These are phyloP conservation scores for Nicotiana knightiana DNA, from an alignment of 257 asterid genomes.

Conservation along the genomic window DNA sequence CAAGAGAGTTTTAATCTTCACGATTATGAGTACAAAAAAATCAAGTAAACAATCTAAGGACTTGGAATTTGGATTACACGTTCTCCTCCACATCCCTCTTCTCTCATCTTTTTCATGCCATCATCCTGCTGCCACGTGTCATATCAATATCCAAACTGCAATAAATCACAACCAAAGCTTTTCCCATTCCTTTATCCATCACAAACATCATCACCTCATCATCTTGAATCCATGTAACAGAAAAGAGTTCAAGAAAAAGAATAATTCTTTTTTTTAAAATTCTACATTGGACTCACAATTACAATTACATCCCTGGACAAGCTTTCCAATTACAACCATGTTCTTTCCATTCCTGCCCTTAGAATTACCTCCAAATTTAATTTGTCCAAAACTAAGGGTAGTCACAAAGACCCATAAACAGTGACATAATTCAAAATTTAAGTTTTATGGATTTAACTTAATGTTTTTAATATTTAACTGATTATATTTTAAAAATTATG, in stretches of 20 bases:
- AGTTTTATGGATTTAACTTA: no score
- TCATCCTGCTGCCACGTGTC: constrained; percentile 29
- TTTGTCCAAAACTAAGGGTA: constrained; percentile 19
- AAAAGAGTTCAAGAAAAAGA: neutral
- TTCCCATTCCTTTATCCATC: constrained; percentile 45
- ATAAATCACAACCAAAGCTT: constrained; percentile 36
- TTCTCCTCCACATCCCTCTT: constrained; percentile 16
- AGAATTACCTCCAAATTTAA: constrained; percentile 19
- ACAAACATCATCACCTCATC: constrained; percentile 32
- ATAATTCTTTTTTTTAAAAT: no score
- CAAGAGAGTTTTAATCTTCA: neutral
- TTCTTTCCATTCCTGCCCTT: constrained; percentile 17
- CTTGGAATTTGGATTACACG: constrained; percentile 3
- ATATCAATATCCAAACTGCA: constrained; percentile 33
- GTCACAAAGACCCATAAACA: constrained; percentile 13
- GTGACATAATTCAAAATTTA: neutral
- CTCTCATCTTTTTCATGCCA: constrained; percentile 28
- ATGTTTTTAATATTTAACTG: no score
- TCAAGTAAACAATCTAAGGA: neutral
- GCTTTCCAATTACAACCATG: neutral
- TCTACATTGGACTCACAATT: neutral
- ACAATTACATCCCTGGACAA: constrained; percentile 6
- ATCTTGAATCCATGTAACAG: constrained; percentile 10
- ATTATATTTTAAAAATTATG: no score
- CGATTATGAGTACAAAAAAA: neutral